Evolutionary conservation across 768 basidiomycete genomes (phyloP).

Genomic region (Boletus huronensis): DNA sequence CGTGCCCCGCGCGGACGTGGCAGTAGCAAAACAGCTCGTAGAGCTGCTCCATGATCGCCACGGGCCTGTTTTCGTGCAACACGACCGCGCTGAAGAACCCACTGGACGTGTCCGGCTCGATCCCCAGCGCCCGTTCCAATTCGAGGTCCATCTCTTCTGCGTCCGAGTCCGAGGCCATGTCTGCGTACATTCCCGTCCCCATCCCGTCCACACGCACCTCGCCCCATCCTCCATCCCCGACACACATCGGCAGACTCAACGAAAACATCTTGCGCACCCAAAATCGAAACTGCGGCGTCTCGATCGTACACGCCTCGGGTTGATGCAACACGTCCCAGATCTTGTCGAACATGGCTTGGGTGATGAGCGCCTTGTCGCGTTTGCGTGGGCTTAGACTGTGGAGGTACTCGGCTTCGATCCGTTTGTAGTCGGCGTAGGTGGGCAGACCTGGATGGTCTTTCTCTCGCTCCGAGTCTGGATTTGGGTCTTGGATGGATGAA

Average conservation of each 20-base stretch:
- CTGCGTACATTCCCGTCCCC: background rate
- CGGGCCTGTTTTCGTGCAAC: constrained; percentile 66
- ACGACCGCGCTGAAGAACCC: constrained; percentile 42
- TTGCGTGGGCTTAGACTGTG: constrained; percentile 53
- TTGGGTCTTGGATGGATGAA: background rate
- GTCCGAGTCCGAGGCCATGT: background rate
- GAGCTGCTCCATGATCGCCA: constrained; percentile 74
- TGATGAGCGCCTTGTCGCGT: constrained; percentile 69
- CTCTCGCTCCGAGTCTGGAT: background rate
- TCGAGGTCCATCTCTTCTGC: constrained; percentile 7
- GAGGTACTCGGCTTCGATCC: constrained; percentile 58
- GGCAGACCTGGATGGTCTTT: constrained; percentile 50
- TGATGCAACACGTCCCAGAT: constrained; percentile 66
- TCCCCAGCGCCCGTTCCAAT: constrained; percentile 19
- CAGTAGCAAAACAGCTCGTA: constrained; percentile 75
- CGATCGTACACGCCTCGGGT: constrained; percentile 42
- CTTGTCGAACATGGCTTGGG: constrained; percentile 63
- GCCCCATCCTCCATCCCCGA: constrained; percentile 9
- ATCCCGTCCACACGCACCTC: constrained; percentile 5
- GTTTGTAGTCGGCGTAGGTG: constrained; percentile 55
- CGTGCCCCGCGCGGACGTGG: constrained; percentile 63
- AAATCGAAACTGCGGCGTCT: constrained; percentile 70
- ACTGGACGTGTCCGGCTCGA: constrained; percentile 6
- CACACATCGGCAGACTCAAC: constrained; percentile 33
- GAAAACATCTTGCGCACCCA: constrained; percentile 84